These are phyloP conservation scores for Ceratobasidium sp. DNA, from an alignment of 1,284 basidiomycete species.

Conservation along the genomic window DNA sequence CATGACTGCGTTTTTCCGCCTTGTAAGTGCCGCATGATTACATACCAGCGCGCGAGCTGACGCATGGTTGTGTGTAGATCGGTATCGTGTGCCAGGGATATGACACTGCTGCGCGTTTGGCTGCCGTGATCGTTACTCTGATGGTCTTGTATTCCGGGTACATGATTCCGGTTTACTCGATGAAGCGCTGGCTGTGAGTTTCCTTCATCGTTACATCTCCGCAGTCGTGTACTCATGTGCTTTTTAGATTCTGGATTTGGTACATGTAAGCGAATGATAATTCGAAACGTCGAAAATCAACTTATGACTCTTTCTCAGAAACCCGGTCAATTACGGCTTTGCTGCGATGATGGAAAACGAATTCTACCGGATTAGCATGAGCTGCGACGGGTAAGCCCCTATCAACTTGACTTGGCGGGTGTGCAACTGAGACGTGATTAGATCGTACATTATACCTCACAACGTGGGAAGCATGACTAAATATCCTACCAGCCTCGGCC, in stretches of 20 bases:
- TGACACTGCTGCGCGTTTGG: constrained; percentile 65
- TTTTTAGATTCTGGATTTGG: constrained; percentile 74
- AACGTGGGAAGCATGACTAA: constrained; percentile 72
- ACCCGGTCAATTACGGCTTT: constrained; percentile 85
- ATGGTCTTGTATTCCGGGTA: constrained; percentile 56
- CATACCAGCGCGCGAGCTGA: not conserved
- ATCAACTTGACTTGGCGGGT: constrained; percentile 71
- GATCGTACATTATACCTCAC: constrained; percentile 76
- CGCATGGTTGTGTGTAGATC: constrained; percentile 51
- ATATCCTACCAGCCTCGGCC: constrained; percentile 67
- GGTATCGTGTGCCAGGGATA: constrained; percentile 61
- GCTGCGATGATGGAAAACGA: constrained; percentile 87
- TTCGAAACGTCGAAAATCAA: not conserved
- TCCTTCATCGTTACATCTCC: not conserved
- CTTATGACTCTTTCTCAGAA: constrained; percentile 62
- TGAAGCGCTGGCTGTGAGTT: constrained; percentile 81
- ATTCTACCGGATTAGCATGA: constrained; percentile 73
- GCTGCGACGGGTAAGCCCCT: constrained; percentile 16
- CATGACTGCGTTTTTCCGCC: constrained; percentile 64
- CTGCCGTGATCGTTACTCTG: constrained; percentile 61
- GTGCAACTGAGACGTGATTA: not conserved
- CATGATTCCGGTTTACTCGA: constrained; percentile 67
- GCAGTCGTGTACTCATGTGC: not conserved
- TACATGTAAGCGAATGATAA: constrained; percentile 47
- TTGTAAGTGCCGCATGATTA: constrained; percentile 53